A percentile compares a stretch with the other conserved stretches of the same genome.
These are phyloP conservation scores for Hanseniaspora hatyaiensis DNA, from an alignment of 805 yeast genomes.

Conservation along the genomic window DNA sequence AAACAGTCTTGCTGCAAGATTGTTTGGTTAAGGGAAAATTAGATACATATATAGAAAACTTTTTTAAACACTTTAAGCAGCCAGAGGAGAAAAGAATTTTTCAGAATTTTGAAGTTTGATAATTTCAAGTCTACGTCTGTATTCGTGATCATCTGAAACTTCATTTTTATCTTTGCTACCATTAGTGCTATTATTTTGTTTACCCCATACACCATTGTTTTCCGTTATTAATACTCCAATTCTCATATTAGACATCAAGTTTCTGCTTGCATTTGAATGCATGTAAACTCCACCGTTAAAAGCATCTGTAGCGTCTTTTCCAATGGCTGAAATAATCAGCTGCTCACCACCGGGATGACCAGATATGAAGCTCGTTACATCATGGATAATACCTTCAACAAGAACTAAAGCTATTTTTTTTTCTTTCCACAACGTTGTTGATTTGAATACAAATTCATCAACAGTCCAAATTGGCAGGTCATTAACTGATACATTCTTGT, in stretches of 20 bases:
- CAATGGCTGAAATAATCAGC: slow-evolving; percentile 66
- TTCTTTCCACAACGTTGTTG: slow-evolving; percentile 34
- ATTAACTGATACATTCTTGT: slow-evolving; percentile 80
- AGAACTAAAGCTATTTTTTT: slow-evolving; percentile 53
- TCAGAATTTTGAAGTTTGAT: slow-evolving; percentile 20
- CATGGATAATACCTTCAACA: slow-evolving; percentile 85
- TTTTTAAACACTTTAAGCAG: slow-evolving; percentile 19
- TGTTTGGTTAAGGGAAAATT: slow-evolving; percentile 1
- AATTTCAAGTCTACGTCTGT: slow-evolving; percentile 19
- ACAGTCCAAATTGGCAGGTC: slow-evolving; percentile 59
- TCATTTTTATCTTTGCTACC: slow-evolving; percentile 10
- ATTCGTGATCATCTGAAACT: slow-evolving; percentile 16
- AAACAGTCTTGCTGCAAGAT: slow-evolving; percentile 7
- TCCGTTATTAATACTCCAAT: slow-evolving; percentile 75
- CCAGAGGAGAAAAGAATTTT: slow-evolving; percentile 25
- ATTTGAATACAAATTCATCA: slow-evolving; percentile 37
- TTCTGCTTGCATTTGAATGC: slow-evolving; percentile 88
- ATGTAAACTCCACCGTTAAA: slow-evolving; percentile 90
- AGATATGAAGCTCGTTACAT: slow-evolving; percentile 77
- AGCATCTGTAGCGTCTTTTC: slow-evolving; percentile 88
- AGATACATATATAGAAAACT: neutral
- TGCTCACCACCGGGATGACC: slow-evolving; percentile 92
- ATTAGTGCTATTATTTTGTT: neutral
- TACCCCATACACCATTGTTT: slow-evolving; percentile 24
- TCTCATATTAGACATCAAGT: slow-evolving; percentile 84